Conservation (phyloP, 208 protist species). For the Entamoeba invadens region DNA sequence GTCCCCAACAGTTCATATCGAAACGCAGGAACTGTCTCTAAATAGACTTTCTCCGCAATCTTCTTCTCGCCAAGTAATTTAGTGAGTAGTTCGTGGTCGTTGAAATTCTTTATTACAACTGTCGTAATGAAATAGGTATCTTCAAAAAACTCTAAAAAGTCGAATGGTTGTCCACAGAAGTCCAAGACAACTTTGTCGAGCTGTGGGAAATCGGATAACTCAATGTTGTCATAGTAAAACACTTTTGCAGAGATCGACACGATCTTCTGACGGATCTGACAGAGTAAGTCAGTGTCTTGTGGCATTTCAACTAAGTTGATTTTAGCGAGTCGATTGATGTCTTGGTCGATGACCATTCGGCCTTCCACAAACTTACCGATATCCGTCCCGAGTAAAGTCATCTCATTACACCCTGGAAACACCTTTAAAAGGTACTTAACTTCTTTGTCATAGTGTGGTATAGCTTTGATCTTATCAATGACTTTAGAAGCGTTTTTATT, state of each 20-base stretch:
- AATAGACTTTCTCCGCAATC: neutral
- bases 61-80: neutral
- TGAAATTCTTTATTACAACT: neutral
- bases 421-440: too few species aligned
- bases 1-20: too few species aligned
- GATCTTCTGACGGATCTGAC: neutral
- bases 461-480: too few species aligned
- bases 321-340: neutral
- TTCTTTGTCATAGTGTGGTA: too few species aligned
- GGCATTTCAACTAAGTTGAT: neutral
- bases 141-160: neutral
- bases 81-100: neutral
- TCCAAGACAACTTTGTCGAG: neutral
- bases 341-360: neutral
- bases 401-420: too few species aligned
- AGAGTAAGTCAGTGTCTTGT: neutral
- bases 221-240: neutral
- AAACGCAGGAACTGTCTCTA: too few species aligned
- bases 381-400: too few species aligned
- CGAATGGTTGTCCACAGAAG: neutral
- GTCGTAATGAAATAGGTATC: neutral
- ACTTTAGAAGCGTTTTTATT: too few species aligned
- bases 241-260: neutral
- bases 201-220: neutral
- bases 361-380: too few species aligned